Base-by-base conservation (phyloP, 331 rosid genomes). In the Cydonia oblonga region DNA sequence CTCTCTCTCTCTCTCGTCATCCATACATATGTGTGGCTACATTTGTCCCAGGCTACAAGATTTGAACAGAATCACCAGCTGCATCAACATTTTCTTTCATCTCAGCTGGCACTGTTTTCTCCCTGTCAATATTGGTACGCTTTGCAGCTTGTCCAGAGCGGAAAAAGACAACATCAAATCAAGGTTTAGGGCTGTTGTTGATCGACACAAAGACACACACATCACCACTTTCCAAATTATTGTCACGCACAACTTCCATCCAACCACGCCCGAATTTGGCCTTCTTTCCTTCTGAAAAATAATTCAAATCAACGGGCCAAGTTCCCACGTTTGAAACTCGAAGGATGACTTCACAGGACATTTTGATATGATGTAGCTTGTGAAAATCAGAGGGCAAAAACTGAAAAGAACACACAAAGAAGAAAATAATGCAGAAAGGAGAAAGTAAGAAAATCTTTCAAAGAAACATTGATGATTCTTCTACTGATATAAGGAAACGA, bases 211-310 rank as follows among this genome's bases (percentile, higher is more conserved):
- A 29, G 22, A 54, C 73, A 52, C 63, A 69, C 14, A 69, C 13
- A 69, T 69, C 63, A 51, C 73, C 73, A 2, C 0, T 26, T 52
- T 69, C 6, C 29, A 52, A 30, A n/a, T n/a, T 29, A 69, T 68
- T 79, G 32, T 51, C 76, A 30, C 11, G 30, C 22, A 26, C 70
- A 70, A 86, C 77, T 16, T 5, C 7, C 44, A 4, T 66, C 83
- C 84, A 69, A 51, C 62, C 11, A 11, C 13, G 19, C 19, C n/a
- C 44, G 38, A 69, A 51, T 19, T 18, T 29, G 62, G 18, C 11
- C 52, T 14, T 49, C 40, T 33, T 33, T 58, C 20, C 5, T 15
- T 2, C 5, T 38, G 44, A 38, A 3, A 9, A 10, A 23, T 23
- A 57, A 9, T 20, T 68, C 60, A 68, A 26, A 18, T 69, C 3